phyloP scores from a whole-genome alignment of 2,329 filamentous ascomycete genomes.

The Diaporthe caulivora region DNA sequence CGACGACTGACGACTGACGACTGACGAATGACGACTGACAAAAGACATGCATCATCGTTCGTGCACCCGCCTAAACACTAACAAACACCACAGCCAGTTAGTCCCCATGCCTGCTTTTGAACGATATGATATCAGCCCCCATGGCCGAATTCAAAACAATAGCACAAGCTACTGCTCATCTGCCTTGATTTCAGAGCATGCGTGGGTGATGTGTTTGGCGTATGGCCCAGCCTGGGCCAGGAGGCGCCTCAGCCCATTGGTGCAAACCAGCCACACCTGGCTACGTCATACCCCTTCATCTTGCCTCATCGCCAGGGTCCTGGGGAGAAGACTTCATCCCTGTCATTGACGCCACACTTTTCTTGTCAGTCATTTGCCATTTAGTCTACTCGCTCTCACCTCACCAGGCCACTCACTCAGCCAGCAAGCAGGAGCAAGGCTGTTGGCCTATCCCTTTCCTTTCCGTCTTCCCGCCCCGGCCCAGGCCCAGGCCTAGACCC shows the following conservation, averaged over 20 bases:
- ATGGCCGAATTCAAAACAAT: neutral
- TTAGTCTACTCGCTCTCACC: too few species aligned
- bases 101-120: neutral
- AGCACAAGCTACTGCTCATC: neutral
- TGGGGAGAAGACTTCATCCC: neutral
- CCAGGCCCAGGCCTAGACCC: neutral
- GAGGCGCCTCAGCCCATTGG: slow-evolving; percentile 8
- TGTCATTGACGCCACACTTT: slow-evolving; percentile 28
- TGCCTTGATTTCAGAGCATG: slow-evolving; percentile 17
- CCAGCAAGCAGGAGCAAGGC: too few species aligned
- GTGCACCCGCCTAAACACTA: neutral
- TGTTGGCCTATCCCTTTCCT: neutral
- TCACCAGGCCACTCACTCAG: too few species aligned
- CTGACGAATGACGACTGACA: neutral
- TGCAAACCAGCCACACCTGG: slow-evolving; percentile 27
- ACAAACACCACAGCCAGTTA: neutral
- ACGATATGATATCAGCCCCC: slow-evolving; percentile 25
- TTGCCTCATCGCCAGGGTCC: neutral
- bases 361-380: too few species aligned
- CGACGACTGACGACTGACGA: neutral
- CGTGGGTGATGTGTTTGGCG: neutral
- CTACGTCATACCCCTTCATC: slow-evolving; percentile 28
- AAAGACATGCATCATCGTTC: slow-evolving; percentile 2
- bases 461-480: slow-evolving; percentile 5
- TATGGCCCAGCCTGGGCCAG: neutral